phyloP scores from a whole-genome alignment of 768 basidiomycete species.

The Scleroderma bovista region DNA sequence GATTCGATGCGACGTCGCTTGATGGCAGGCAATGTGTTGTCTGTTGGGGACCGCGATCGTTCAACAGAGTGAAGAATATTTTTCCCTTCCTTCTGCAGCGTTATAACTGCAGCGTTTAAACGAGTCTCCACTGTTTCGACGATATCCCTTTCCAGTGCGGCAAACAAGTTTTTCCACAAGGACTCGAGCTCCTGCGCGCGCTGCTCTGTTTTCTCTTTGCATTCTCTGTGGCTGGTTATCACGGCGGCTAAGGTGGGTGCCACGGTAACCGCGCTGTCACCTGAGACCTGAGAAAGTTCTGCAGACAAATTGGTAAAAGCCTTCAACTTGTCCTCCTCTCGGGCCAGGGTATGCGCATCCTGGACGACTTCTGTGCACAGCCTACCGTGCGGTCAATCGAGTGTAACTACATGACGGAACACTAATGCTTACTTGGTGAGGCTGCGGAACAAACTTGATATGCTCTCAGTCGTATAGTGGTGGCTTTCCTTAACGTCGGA shows the following conservation, averaged over 20 bases:
- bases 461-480: conserved; percentile 6
- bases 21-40: conserved; percentile 9
- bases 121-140: conserved; percentile 30
- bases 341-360: conserved; percentile 36
- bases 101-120: conserved; percentile 29
- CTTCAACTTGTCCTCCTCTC: conserved; percentile 42
- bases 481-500: conserved; percentile 1
- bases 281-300: conserved; percentile 41
- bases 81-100: conserved; percentile 29
- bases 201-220: conserved; percentile 37
- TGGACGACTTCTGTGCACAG: conserved; percentile 42
- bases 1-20: conserved; percentile 6
- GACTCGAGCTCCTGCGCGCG: conserved; percentile 35
- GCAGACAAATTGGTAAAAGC: conserved; percentile 46
- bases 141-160: conserved; percentile 37
- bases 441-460: conserved; percentile 32
- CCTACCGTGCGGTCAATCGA: conserved; percentile 25
- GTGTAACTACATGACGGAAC: conserved; percentile 4
- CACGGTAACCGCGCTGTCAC: conserved; percentile 37
- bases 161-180: conserved; percentile 45
- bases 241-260: conserved; percentile 43
- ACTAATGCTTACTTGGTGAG: conserved; percentile 29
- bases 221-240: conserved; percentile 37
- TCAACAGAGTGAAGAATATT: conserved; percentile 14
- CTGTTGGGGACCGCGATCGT: conserved; percentile 5